Percentiles rank a stretch among this genome's conserved stretches.
Evolutionary conservation across 148 eudicot species (phyloP).

Genomic region (Camellia granthamiana): DNA sequence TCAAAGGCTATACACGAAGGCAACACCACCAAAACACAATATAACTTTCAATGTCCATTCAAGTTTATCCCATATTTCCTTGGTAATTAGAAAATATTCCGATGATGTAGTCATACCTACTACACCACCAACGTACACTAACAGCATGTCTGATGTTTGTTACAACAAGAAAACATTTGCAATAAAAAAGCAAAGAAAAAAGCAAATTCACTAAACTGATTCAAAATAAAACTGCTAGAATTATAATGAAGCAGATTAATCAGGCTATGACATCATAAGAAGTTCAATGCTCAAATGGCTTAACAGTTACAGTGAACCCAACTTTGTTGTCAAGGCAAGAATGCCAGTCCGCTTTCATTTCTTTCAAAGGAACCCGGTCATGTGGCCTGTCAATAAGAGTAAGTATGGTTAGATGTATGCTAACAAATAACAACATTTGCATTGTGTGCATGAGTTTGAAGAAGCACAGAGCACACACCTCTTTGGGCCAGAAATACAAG

Average conservation of each 20-base stretch:
- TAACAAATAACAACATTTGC: background rate
- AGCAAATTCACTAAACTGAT: background rate
- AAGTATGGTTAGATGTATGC: background rate
- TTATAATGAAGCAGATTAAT: background rate
- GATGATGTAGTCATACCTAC: background rate
- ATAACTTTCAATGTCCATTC: background rate
- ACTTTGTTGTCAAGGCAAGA: constrained; percentile 60
- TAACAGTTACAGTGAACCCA: constrained; percentile 54
- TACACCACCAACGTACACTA: background rate
- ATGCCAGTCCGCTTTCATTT: constrained; percentile 69
- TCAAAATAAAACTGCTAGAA: background rate
- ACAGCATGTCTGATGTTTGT: background rate
- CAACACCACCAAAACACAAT: background rate
- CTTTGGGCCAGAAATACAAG: constrained; percentile 66
- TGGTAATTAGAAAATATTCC: background rate
- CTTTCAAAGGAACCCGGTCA: constrained; percentile 57
- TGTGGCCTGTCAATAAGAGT: constrained; percentile 48
- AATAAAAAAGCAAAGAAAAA: background rate
- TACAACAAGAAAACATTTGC: background rate
- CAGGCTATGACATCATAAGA: background rate
- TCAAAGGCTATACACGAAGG: background rate
- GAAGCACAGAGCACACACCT: constrained; percentile 29
- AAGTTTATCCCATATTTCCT: background rate
- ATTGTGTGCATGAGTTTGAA: background rate
- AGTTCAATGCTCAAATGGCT: background rate